phyloP scores from a whole-genome alignment of 148 eudicot species.

The Amaranthus hypochondriacus region DNA sequence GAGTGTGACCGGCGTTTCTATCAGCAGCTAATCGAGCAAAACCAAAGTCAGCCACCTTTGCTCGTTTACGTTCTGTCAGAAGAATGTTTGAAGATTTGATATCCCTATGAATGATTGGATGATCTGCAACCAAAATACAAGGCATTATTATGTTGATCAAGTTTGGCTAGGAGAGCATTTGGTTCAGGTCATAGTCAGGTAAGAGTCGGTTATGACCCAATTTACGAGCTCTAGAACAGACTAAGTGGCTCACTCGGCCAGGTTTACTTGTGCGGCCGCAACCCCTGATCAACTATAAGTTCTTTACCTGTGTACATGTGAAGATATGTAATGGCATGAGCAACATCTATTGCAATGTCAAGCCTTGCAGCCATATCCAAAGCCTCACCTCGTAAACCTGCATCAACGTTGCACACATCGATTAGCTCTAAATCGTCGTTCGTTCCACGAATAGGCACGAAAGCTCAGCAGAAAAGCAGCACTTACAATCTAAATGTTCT shows the following conservation, averaged over 20 bases:
- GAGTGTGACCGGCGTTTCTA: constrained; percentile 59
- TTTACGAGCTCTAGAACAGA: too few relatives aligned
- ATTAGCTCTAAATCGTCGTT: not conserved
- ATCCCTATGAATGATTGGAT: constrained; percentile 89
- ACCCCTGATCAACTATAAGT: too few relatives aligned
- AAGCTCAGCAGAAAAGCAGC: not conserved
- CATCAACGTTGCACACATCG: not conserved
- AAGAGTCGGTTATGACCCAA: too few relatives aligned
- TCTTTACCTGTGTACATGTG: constrained; percentile 71
- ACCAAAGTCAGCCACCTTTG: constrained; percentile 93
- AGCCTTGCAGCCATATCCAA: constrained; percentile 64
- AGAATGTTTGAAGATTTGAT: constrained; percentile 93
- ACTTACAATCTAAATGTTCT: constrained; percentile 81
- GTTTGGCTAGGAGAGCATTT: too few relatives aligned
- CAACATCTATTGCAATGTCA: constrained; percentile 82
- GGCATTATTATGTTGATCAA: not conserved
- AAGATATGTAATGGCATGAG: constrained; percentile 90
- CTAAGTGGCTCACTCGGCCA: too few relatives aligned
- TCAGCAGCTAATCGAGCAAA: constrained; percentile 76
- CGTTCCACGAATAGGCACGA: not conserved
- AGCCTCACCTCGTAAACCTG: constrained; percentile 51
- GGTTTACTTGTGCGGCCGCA: too few relatives aligned
- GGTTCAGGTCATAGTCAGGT: too few relatives aligned
- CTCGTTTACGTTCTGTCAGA: constrained; percentile 57
- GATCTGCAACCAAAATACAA: constrained; percentile 46